These are phyloP conservation scores for Bryopsis sp. DNA, from an alignment of 139 green algal genomes.

Conservation along the genomic window DNA sequence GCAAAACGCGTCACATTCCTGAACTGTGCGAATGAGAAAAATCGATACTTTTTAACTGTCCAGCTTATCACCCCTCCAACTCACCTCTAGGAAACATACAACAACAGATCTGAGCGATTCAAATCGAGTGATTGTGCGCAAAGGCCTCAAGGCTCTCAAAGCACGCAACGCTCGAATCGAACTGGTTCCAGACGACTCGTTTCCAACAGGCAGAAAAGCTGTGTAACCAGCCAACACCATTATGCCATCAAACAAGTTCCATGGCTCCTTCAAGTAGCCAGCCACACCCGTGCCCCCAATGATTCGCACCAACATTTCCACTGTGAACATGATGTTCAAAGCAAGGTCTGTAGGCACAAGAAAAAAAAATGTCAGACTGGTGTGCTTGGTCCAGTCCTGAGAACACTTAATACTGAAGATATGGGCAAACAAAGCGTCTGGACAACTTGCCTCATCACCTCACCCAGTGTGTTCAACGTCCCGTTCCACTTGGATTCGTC, in stretches of 20 bases:
- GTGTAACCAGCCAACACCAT: conserved; percentile 61
- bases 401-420: neutral
- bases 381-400: neutral
- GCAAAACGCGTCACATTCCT: neutral
- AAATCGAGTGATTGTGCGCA: conserved; percentile 74
- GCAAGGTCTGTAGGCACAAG: conserved; percentile 39
- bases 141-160: conserved; percentile 57
- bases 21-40: neutral
- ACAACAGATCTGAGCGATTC: conserved; percentile 52
- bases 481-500: conserved; percentile 31
- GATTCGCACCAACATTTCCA: conserved; percentile 55
- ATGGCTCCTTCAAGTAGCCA: conserved; percentile 42
- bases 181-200: conserved; percentile 26
- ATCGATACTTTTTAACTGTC: no score
- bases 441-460: no score
- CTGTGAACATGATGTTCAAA: conserved; percentile 59
- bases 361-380: no score
- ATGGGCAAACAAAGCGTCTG: neutral
- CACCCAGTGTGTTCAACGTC: conserved; percentile 37
- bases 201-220: conserved; percentile 37
- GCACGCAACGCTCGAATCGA: conserved; percentile 42
- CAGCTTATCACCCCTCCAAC: no score
- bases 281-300: conserved; percentile 34
- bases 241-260: conserved; percentile 61
- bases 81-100: conserved; percentile 62